Base-by-base conservation (phyloP, 192 early-diverging fungal genomes). In the Borealophlyctis nickersoniae region DNA sequence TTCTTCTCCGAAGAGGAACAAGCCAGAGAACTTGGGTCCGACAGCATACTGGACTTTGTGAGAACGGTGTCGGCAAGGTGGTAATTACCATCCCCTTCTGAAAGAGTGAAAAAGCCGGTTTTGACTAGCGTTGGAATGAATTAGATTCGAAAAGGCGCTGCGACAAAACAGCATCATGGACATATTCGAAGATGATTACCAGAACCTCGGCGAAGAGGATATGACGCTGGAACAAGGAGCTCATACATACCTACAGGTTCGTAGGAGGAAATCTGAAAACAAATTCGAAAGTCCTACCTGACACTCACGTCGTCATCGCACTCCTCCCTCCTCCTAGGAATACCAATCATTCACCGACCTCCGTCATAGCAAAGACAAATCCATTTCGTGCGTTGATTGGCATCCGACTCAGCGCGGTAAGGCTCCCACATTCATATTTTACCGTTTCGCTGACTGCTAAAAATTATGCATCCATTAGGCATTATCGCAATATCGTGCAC, bases 341-440 rank as follows among this genome's bases (percentile, higher is more conserved):
- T 86, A 86, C 60, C 85, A 86, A 69, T 83, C 80, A 32, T 86
- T 86, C 58, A 86, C 82, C 1, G 85, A 86, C 58, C 66, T 86
- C 28, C 61, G 70, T 52, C 80, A 86, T 53, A 81, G 78, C 77
- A 86, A 86, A 67, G 83, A 84, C 69, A 77, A 66, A 49, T 84
- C 68, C 32, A 78, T 86, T 4, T 76, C 80, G 0, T 86, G 85
- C 63, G 65, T 79, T 27, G 83, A 84, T 48, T 86, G 85, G 85
- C 83, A 86, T 61, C 85, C 85, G 27, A 71, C 72, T 11, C 75
- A 70, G 28, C 83, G 73, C 58, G 76, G 72, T 73, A 50, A 0
- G 26, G 2, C 26, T 35, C 9, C 22, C 1, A 28, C 28, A 9
- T 13, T 34, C 16, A 13, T 14, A 14, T 3, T 70, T n/a, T 26